Evolutionary conservation across 371 early-diverging fungal genomes (phyloP).

Genomic region (Mucor sp.): DNA sequence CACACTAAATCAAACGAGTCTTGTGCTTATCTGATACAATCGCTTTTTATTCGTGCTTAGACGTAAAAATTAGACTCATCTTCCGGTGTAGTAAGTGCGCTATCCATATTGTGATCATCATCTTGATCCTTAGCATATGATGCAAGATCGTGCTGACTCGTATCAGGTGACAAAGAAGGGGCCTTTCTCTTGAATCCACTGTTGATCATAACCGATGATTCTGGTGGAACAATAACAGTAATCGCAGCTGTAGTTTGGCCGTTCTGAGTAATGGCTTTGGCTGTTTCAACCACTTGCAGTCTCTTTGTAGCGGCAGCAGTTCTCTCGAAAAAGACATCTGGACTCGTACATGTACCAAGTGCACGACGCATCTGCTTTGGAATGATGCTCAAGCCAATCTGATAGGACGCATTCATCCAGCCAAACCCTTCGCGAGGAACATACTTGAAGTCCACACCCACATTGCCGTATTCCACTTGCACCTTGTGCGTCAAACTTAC

Average conservation of each 20-base stretch:
- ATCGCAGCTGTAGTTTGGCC: conserved; percentile 38
- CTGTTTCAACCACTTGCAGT: conserved; percentile 18
- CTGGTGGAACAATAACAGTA: conserved; percentile 21
- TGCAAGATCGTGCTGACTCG: background rate
- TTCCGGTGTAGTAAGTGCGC: background rate
- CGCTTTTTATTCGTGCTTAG: background rate
- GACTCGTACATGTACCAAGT: conserved; percentile 79
- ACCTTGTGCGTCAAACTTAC: conserved; percentile 89
- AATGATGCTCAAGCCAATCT: conserved; percentile 81
- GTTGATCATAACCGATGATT: background rate
- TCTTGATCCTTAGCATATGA: background rate
- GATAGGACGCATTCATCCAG: conserved; percentile 96
- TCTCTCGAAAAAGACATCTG: conserved; percentile 66
- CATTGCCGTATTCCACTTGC: conserved; percentile 94
- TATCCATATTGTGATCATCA: background rate
- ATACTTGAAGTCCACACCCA: conserved; percentile 92
- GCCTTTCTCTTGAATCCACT: background rate
- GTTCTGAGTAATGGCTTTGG: conserved; percentile 38
- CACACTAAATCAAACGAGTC: background rate
- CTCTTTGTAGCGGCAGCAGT: conserved; percentile 1
- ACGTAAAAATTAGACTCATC: background rate
- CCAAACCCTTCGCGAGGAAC: conserved; percentile 97
- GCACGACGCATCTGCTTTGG: conserved; percentile 76
- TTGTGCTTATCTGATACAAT: background rate
- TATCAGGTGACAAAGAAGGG: conserved; percentile 3